Evolutionary conservation across 768 basidiomycete genomes (phyloP).

Genomic region (Cystoderma amianthinum): DNA sequence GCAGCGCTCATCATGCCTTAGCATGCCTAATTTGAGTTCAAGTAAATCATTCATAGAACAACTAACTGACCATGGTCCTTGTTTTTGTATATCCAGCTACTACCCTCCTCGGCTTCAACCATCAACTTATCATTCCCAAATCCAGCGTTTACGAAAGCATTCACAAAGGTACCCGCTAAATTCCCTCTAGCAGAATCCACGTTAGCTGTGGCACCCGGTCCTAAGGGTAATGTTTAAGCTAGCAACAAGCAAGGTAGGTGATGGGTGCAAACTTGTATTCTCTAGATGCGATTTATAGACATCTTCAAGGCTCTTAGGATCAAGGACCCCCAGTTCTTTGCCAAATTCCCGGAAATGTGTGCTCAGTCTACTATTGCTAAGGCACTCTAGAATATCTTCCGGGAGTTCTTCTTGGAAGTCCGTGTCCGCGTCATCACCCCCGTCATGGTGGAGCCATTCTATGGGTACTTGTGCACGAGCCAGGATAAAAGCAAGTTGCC

Average conservation of each 20-base stretch:
- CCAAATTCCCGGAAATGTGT: conserved; percentile 85
- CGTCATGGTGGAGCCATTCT: conserved; percentile 72
- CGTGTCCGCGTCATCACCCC: conserved; percentile 47
- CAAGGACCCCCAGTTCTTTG: conserved; percentile 85
- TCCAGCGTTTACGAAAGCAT: conserved; percentile 97
- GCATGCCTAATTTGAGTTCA: too few relatives aligned
- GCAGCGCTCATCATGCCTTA: conserved; percentile 96
- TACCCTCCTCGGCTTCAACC: conserved; percentile 94
- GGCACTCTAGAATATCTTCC: conserved; percentile 78
- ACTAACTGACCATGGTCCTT: conserved; percentile 94
- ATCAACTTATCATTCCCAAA: conserved; percentile 99
- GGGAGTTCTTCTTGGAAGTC: conserved; percentile 59
- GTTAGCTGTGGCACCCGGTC: conserved; percentile 60
- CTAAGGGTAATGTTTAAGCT: conserved; percentile 28
- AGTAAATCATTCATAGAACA: too few relatives aligned
- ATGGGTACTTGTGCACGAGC: conserved; percentile 88
- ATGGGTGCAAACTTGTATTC: conserved; percentile 54
- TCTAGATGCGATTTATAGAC: conserved; percentile 97
- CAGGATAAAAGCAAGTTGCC: conserved; percentile 90
- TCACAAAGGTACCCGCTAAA: conserved; percentile 94
- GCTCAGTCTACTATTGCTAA: conserved; percentile 83
- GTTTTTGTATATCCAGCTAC: conserved; percentile 99
- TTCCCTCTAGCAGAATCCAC: conserved; percentile 94
- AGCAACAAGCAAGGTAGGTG: neutral
- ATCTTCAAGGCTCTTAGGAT: conserved; percentile 90